These are phyloP conservation scores for Epichloe sylvatica DNA, from an alignment of 2,329 filamentous ascomycete genomes.

Conservation along the genomic window DNA sequence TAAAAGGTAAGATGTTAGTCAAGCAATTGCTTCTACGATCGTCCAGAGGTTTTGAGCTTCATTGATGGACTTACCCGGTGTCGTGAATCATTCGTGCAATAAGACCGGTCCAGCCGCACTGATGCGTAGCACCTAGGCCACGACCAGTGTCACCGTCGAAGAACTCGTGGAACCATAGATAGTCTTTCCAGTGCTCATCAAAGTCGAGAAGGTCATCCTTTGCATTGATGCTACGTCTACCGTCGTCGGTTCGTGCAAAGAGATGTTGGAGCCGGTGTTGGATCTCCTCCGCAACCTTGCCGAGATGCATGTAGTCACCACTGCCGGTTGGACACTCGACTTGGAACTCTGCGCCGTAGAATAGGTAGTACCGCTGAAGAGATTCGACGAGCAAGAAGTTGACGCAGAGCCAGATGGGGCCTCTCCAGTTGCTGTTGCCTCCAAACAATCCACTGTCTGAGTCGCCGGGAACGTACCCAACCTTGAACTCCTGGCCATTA, in stretches of 20 bases:
- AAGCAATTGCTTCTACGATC: background rate
- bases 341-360: conserved; percentile 78
- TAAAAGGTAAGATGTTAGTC: conserved; percentile 1
- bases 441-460: conserved; percentile 92
- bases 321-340: conserved; percentile 91
- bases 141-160: conserved; percentile 87
- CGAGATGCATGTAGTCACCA: conserved; percentile 88
- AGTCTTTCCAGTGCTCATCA: conserved; percentile 76
- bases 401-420: conserved; percentile 88
- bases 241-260: conserved; percentile 71
- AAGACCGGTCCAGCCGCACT: conserved; percentile 91
- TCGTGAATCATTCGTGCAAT: conserved; percentile 97
- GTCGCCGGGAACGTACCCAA: conserved; percentile 86
- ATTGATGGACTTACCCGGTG: conserved; percentile 56
- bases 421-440: conserved; percentile 96
- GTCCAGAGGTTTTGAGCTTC: background rate
- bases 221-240: conserved; percentile 75
- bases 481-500: conserved; percentile 77
- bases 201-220: conserved; percentile 78
- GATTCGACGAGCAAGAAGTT: conserved; percentile 92
- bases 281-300: conserved; percentile 85
- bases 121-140: conserved; percentile 81
- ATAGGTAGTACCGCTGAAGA: conserved; percentile 89
- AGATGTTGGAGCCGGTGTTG: conserved; percentile 90
- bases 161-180: conserved; percentile 91